Evolutionary conservation across 495 filamentous ascomycete species (phyloP), one percentile per base, ranked within the genome.

Genomic region (Aspergillus sclerotiicarbonarius): DNA sequence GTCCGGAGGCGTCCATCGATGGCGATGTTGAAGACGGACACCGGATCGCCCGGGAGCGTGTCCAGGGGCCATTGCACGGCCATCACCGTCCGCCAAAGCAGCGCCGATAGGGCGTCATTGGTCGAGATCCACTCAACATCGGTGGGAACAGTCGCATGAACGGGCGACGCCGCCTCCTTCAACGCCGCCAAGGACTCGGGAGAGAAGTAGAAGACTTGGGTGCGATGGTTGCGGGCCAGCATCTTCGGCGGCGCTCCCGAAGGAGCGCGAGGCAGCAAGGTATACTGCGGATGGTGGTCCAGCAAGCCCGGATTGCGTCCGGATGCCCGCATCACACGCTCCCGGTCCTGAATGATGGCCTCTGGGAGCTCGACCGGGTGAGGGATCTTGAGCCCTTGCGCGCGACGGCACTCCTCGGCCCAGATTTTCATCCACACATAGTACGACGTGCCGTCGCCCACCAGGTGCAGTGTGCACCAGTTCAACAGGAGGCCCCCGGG

Each of bases 81-180:
- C 69, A 72, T 74, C 15, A 73, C 67, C 0, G 67, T 72, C 21
- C 73, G 73, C 73, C 74, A 77, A 39, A 77, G 63, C 21, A 75
- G 50, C 2, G 71, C 73, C 2, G 70, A 69, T 12, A 77, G 53
- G 32, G 73, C 74, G 51, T 77, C 74, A 51, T 75, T 73, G 20
- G 72, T 77, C 4, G 72, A 77, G 2, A 76, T 57, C 62, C 62
- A 70, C 13, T 53, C 43, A 46, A 66, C 60, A 21, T 69, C 67
- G 0, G 65, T 55, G 0, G 67, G 56, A 35, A 66, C 52, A 0
- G 67, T 69, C 4, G 71, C 63, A 44, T 71, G 67, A 0, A 16
- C 47, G 2, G 72, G 68, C 8, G 71, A 65, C 4, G 67, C 67
- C 20, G 71, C 70, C n/a, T 60, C 67, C 55, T 75, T 75, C 16